Evolutionary conservation across 495 filamentous ascomycete genomes (phyloP), one percentile per base, ranked within the genome.

Genomic region (Penicillium waksmanii): DNA sequence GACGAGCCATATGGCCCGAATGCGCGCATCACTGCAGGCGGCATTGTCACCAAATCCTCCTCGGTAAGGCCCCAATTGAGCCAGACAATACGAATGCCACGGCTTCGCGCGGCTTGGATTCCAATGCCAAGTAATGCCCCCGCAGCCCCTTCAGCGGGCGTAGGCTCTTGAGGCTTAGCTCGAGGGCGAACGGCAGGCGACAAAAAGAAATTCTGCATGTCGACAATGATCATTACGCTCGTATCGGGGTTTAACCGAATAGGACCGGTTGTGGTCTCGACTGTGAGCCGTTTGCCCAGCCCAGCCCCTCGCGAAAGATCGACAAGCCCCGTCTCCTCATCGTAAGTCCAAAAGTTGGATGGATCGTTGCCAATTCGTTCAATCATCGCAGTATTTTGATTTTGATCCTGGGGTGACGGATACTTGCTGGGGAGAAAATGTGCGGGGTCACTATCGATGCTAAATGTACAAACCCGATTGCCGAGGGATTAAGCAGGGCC

Each of bases 141-240:
- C 23, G 50, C 38, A 27, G 56, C 56, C 48, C 15, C 62, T 27
- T 69, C 55, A 10, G 63, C 61, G 12, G 60, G 51, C 6, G 78
- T 73, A 9, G 52, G 58, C 15, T 55, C 54, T 19, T 73, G 64
- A 12, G 73, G 72, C 13, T 57, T 54, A 25, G 27, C 13, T 31
- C 66, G 65, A 18, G 60, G 61, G 8, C 65, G 62, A 33, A 80
- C 66, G 8, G 67, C 60, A 10, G 69, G 56, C n/a, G 66, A 76
- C 18, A 87, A 71, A 63, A 86, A 86, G 73, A 82, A 86, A 69
- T 86, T 87, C 63, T 87, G 82, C 77, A 87, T 84, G 68, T 87
- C 84, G 35, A 86, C 79, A 21, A 87, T 77, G 1, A 86, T 68
- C 1, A 87, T 69, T 5, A 81, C 84, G 33, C 76, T 77, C 51